Base-by-base conservation (phyloP, 2,329 filamentous ascomycete species). In the Fusarium pseudocircinatum region DNA sequence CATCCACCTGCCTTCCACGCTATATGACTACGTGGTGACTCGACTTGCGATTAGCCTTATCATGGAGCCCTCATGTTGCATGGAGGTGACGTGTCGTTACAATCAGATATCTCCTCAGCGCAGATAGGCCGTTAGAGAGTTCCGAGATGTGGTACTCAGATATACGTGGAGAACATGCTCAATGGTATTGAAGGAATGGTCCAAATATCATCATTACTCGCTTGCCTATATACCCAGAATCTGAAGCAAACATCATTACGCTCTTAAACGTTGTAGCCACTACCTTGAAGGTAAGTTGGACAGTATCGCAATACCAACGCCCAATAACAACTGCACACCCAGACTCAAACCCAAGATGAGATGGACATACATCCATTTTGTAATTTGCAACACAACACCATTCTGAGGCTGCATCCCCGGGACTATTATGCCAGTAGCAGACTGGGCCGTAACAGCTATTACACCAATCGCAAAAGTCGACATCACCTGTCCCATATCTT, bases 391-490 rank as follows among this genome's bases (percentile, higher is more conserved):
- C 26, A 68, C 65, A 43, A 80, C 77, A 3, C 80, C 82, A 40
- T 78, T 77, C 53, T 78, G 65, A 1, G 83, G 83, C 52, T 77
- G 70, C 28, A 76, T 61, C 6, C 82, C 83, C 1, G 67, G 61
- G 3, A 78, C 67, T 6, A 67, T 40, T 22, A 83, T 26, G 30
- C 69, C 60, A 5, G 67, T 36, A 69, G 82, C 82, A 40, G 56
- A 76, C 63, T 80, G 75, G 1, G 82, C 80, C 7, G 78, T 78
- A 24, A 80, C 72, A 46, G 78, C 80, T 2, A 84, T 67, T 12
- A 82, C 81, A 5, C 83, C 83, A 0, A 81, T 75, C 7, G 82
- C 76, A 58, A 83, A 87, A 3, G 78, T 70, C 1, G 82, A 75
- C 22, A 85, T 78, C 11, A 78, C 58, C 14, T 74, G 75, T 7